phyloP scores from a whole-genome alignment of 2,329 filamentous ascomycete species.

The Apiospora pterosperma region DNA sequence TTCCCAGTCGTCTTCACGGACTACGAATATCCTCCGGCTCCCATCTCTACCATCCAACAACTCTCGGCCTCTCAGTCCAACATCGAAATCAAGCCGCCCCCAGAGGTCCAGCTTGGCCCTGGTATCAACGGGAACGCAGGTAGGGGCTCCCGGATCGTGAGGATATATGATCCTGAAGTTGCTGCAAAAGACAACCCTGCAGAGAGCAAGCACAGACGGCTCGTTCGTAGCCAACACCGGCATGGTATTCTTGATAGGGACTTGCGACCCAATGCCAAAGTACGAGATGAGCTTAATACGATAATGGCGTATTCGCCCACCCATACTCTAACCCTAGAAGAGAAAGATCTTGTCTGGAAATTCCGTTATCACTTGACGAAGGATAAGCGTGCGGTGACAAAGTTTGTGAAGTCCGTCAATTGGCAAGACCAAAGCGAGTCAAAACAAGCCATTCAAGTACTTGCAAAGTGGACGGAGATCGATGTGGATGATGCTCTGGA shows the following conservation, averaged over 20 bases:
- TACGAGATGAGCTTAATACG: conserved; percentile 86
- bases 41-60: conserved; percentile 72
- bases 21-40: conserved; percentile 83
- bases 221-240: conserved; percentile 85
- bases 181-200: conserved; percentile 88
- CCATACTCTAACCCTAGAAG: conserved; percentile 80
- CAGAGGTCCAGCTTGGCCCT: conserved; percentile 85
- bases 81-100: conserved; percentile 72
- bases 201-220: conserved; percentile 87
- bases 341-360: conserved; percentile 96
- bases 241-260: conserved; percentile 95
- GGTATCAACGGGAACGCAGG: conserved; percentile 73
- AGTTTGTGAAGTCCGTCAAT: conserved; percentile 96
- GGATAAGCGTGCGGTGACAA: conserved; percentile 89
- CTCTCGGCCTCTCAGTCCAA: conserved; percentile 62
- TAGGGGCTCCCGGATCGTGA: conserved; percentile 60
- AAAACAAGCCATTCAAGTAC: conserved; percentile 82
- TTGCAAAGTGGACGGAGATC: conserved; percentile 93
- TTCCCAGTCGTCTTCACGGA: conserved; percentile 95
- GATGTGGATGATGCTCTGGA: conserved; percentile 96
- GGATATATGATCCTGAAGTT: conserved; percentile 91
- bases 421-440: conserved; percentile 86
- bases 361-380: conserved; percentile 92
- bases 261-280: conserved; percentile 92
- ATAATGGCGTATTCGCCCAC: conserved; percentile 93